Conservation (phyloP, 2,329 filamentous ascomycete species). For the Allantophomopsis lycopodina region DNA sequence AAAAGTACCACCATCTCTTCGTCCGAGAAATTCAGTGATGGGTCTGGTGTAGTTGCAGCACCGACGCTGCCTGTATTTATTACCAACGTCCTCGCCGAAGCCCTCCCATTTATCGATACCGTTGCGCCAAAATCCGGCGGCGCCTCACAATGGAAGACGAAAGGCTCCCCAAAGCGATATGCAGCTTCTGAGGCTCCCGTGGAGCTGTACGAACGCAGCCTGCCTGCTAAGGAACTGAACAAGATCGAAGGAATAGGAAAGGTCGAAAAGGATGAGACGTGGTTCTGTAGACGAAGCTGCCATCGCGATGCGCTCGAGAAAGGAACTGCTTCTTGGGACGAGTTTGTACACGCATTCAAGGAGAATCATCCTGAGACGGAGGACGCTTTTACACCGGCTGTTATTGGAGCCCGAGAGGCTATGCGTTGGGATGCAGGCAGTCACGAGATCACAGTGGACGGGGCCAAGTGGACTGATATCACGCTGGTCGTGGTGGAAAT, state of each 20-base stretch:
- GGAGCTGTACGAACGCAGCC: constrained; percentile 34
- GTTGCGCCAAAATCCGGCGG: constrained; percentile 28
- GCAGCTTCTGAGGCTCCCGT: constrained; percentile 34
- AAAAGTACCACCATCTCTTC: constrained; percentile 5
- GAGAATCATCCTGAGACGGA: constrained; percentile 42
- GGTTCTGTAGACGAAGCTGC: constrained; percentile 48
- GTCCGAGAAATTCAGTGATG: constrained; percentile 5
- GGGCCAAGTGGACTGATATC: constrained; percentile 30
- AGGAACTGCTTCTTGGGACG: constrained; percentile 46
- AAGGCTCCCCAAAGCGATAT: constrained; percentile 30
- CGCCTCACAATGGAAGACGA: constrained; percentile 32
- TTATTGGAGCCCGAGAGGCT: constrained; percentile 28
- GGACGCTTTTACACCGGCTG: constrained; percentile 40
- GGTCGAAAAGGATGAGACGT: constrained; percentile 34
- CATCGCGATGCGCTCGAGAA: constrained; percentile 36
- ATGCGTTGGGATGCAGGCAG: constrained; percentile 29
- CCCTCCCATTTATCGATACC: constrained; percentile 40
- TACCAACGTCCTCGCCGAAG: constrained; percentile 38
- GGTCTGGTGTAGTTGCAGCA: constrained; percentile 4
- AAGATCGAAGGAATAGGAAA: constrained; percentile 18
- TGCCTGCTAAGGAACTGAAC: constrained; percentile 29
- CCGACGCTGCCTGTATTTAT: constrained; percentile 32
- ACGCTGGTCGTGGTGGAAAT: constrained; percentile 45
- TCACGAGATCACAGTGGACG: constrained; percentile 22
- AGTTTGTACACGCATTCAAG: constrained; percentile 48